phyloP scores from a whole-genome alignment of 352 stramenopile species.

The Pythium sp. region DNA sequence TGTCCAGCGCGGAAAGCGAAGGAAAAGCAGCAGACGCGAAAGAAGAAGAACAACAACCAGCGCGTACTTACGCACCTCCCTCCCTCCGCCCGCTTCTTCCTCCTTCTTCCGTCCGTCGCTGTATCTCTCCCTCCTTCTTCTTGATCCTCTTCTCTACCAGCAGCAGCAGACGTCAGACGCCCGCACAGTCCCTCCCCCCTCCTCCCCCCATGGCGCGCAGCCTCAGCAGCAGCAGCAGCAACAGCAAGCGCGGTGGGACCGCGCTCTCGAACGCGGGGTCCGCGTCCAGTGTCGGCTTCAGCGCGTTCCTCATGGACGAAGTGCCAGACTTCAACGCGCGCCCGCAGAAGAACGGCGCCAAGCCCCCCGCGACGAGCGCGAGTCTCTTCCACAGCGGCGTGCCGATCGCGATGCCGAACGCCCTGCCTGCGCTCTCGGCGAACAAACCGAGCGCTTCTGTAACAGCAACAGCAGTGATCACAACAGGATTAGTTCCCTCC shows the following conservation, averaged over 20 bases:
- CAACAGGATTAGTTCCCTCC: background rate
- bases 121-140: background rate
- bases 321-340: slow-evolving; percentile 27
- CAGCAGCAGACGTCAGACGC: background rate
- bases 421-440: slow-evolving; percentile 2
- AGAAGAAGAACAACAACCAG: background rate
- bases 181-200: no score
- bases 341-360: slow-evolving; percentile 17
- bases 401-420: slow-evolving; percentile 3
- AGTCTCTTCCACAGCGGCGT: slow-evolving; percentile 9
- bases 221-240: background rate
- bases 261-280: slow-evolving; percentile 1
- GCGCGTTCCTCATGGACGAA: slow-evolving; percentile 60
- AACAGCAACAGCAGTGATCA: background rate
- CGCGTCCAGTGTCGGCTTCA: slow-evolving; percentile 36
- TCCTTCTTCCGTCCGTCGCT: background rate
- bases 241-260: slow-evolving; percentile 10
- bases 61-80: background rate
- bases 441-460: slow-evolving; percentile 5
- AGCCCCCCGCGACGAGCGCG: slow-evolving; percentile 19
- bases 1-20: no score
- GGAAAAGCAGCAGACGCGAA: background rate
- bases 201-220: slow-evolving; percentile 13
- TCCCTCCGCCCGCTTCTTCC: background rate
- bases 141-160: background rate